phyloP scores from a whole-genome alignment of 257 asterid species.

The Primulina eburnea region DNA sequence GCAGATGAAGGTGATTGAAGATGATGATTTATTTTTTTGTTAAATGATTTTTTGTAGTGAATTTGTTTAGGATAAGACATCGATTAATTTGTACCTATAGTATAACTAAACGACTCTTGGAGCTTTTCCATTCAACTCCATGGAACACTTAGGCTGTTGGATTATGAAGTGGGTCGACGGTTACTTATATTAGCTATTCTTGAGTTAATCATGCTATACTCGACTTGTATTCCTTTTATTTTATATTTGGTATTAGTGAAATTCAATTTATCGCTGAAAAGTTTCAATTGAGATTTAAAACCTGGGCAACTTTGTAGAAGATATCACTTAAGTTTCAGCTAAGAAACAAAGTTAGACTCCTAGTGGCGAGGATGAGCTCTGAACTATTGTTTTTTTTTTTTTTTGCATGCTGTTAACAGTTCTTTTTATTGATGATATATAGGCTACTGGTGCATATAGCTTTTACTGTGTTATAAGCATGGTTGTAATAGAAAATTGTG shows the following conservation, averaged over 20 bases:
- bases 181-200: slow-evolving; percentile 1
- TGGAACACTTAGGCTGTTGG: not conserved
- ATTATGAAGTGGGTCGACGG: not conserved
- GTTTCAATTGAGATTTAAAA: not conserved
- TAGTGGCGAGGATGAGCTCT: slow-evolving; percentile 5
- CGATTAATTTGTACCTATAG: slow-evolving; percentile 6
- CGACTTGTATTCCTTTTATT: not conserved
- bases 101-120: slow-evolving; percentile 10
- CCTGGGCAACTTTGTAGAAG: not conserved
- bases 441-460: slow-evolving; percentile 8
- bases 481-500: slow-evolving; percentile 12
- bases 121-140: not conserved
- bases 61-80: slow-evolving; percentile 14
- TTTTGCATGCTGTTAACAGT: not conserved
- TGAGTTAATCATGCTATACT: slow-evolving; percentile 4
- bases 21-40: slow-evolving; percentile 18
- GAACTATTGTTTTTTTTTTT: not conserved
- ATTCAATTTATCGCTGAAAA: not conserved
- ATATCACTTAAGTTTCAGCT: slow-evolving; percentile 3
- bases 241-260: slow-evolving; percentile 1
- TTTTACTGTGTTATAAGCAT: slow-evolving; percentile 17
- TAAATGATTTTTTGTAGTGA: slow-evolving; percentile 8
- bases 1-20: slow-evolving; percentile 72
- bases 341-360: not conserved
- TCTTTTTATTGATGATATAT: not conserved